These are phyloP conservation scores for Metschnikowia vanudenii DNA, from an alignment of 805 yeast genomes.

Conservation along the genomic window DNA sequence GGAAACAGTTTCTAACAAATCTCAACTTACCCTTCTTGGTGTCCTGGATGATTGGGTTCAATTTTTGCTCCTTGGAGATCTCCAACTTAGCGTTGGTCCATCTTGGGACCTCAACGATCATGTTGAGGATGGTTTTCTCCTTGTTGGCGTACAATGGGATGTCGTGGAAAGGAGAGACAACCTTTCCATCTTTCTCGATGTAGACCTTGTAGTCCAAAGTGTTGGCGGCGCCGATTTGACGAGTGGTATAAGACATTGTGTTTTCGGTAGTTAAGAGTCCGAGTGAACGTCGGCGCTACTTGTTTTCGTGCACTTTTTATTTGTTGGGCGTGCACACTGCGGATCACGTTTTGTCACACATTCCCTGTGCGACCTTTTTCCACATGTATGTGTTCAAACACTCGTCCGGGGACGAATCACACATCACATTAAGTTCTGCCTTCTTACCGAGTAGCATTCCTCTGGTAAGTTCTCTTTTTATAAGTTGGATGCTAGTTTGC, in stretches of 20 bases:
- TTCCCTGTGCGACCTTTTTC: conserved; percentile 13
- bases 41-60: conserved; percentile 83
- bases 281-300: conserved; percentile 1
- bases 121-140: conserved; percentile 44
- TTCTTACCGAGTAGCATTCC: conserved; percentile 50
- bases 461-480: conserved; percentile 51
- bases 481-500: neutral
- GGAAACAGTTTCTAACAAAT: conserved; percentile 76
- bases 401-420: conserved; percentile 9
- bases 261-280: neutral
- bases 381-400: conserved; percentile 14
- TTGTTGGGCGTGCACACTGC: conserved; percentile 16
- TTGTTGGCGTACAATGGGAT: conserved; percentile 83
- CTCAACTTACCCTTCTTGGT: conserved; percentile 71
- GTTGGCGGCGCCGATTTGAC: conserved; percentile 95
- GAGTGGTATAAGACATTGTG: conserved; percentile 74
- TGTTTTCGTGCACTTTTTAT: conserved; percentile 13
- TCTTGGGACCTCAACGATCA: conserved; percentile 50
- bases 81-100: conserved; percentile 87
- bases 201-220: conserved; percentile 89
- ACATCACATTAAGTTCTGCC: conserved; percentile 55
- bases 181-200: conserved; percentile 91
- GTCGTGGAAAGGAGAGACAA: conserved; percentile 90
- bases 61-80: conserved; percentile 52
- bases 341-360: conserved; percentile 19